phyloP scores from a whole-genome alignment of 2,329 filamentous ascomycete species.

The Colletotrichum destructivum region DNA sequence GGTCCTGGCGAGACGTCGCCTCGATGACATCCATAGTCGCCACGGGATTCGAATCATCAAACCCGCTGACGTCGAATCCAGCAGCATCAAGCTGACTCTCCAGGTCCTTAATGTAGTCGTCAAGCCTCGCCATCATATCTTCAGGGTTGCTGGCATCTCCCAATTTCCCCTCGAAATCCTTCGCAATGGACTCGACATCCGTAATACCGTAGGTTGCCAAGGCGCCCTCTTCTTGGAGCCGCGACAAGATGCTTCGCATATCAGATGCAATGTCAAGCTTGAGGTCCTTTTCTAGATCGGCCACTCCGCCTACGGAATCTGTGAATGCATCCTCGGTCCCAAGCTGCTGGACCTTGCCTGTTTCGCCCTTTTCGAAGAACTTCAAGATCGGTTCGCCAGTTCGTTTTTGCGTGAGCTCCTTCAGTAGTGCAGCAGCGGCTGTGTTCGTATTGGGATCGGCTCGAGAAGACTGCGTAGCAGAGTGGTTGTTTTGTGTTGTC shows the following conservation, averaged over 20 bases:
- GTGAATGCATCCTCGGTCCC: conserved; percentile 57
- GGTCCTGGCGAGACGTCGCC: conserved; percentile 44
- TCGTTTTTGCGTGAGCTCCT: conserved; percentile 40
- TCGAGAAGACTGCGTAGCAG: conserved; percentile 2
- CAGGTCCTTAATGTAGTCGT: conserved; percentile 55
- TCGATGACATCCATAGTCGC: conserved; percentile 37
- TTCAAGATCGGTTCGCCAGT: conserved; percentile 51
- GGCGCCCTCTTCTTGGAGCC: conserved; percentile 45
- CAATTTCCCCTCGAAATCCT: conserved; percentile 38
- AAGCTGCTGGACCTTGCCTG: conserved; percentile 57
- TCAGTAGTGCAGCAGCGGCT: conserved; percentile 44
- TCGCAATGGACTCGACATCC: conserved; percentile 63
- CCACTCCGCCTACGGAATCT: conserved; percentile 53
- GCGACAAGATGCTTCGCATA: conserved; percentile 49
- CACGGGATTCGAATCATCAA: conserved; percentile 36
- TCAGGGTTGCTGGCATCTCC: conserved; percentile 50
- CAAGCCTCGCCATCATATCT: conserved; percentile 52
- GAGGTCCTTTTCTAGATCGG: conserved; percentile 48
- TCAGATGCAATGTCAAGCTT: conserved; percentile 45
- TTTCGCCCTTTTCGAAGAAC: conserved; percentile 64
- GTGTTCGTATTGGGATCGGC: neutral
- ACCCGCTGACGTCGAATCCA: conserved; percentile 34
- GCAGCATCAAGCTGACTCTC: conserved; percentile 44
- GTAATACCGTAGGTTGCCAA: conserved; percentile 56
- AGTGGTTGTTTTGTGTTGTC: conserved; percentile 5